Percentiles rank a stretch among this genome's conserved stretches.
These are phyloP conservation scores for Volvariella volvacea DNA, from an alignment of 1,284 basidiomycete genomes.

Conservation along the genomic window DNA sequence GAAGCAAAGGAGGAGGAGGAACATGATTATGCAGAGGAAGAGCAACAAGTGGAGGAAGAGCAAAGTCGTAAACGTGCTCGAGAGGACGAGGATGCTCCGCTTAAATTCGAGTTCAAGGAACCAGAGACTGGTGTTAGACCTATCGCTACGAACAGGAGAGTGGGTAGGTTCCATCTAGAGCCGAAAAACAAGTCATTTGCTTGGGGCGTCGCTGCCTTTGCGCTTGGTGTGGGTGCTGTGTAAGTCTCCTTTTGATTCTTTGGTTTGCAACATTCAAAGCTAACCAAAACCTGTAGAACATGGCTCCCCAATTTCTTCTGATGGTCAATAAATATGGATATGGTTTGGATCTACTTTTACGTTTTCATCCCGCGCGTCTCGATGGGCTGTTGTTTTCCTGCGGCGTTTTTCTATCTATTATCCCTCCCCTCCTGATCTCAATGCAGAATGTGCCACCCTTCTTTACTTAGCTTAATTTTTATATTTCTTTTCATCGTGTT, in stretches of 20 bases:
- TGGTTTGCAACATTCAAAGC: constrained; percentile 2
- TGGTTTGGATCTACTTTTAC: constrained; percentile 10
- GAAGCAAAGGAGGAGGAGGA: constrained; percentile 13
- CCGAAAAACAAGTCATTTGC: constrained; percentile 63
- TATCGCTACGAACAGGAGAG: constrained; percentile 59
- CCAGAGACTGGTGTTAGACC: constrained; percentile 49
- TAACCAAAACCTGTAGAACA: constrained; percentile 21
- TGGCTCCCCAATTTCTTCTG: constrained; percentile 45
- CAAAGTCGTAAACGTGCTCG: constrained; percentile 39
- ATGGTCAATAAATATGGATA: constrained; percentile 9
- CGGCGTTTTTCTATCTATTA: not conserved
- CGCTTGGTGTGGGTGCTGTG: constrained; percentile 65
- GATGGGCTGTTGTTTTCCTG: not conserved
- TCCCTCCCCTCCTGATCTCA: too few relatives aligned
- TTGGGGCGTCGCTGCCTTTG: constrained; percentile 73
- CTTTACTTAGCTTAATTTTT: too few relatives aligned
- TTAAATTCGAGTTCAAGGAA: constrained; percentile 60
- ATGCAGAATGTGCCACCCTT: too few relatives aligned
- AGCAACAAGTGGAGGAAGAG: constrained; percentile 18
- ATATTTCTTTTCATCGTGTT: too few relatives aligned
- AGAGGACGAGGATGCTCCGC: constrained; percentile 44
- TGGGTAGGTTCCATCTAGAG: constrained; percentile 42
- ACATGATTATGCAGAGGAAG: constrained; percentile 16
- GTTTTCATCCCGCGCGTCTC: constrained; percentile 7
- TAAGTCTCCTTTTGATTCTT: constrained; percentile 29